These are phyloP conservation scores for Xylaria venustula DNA, from an alignment of 495 filamentous ascomycete species.

Conservation along the genomic window DNA sequence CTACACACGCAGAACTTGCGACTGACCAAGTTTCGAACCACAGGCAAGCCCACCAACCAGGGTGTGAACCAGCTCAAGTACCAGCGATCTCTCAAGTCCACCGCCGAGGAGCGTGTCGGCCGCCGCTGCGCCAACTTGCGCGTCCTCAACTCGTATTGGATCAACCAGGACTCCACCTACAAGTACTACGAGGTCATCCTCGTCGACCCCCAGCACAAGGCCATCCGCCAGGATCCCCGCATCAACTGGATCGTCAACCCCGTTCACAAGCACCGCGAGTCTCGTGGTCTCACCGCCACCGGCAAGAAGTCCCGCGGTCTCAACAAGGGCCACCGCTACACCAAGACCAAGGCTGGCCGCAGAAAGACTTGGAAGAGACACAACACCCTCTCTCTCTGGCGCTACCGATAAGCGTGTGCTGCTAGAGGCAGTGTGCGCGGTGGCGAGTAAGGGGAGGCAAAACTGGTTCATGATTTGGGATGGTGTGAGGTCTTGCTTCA, in stretches of 20 bases:
- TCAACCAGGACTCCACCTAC: conserved; percentile 99
- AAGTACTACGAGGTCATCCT: conserved; percentile 99
- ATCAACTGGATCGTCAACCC: conserved; percentile 99
- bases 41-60: conserved; percentile 99
- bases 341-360: conserved; percentile 91
- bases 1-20: neutral
- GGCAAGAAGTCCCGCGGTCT: conserved; percentile 99
- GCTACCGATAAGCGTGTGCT: conserved; percentile 60
- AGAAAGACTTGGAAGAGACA: conserved; percentile 99
- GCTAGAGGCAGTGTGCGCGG: conserved; percentile 10
- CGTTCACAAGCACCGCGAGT: conserved; percentile 99
- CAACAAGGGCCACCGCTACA: conserved; percentile 97
- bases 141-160: conserved; percentile 99
- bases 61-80: conserved; percentile 99
- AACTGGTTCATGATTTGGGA: conserved; percentile 26
- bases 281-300: conserved; percentile 91
- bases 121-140: conserved; percentile 97
- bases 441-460: conserved; percentile 15
- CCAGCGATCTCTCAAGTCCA: conserved; percentile 95
- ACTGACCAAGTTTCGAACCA: conserved; percentile 22
- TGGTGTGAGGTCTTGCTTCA: conserved; percentile 27
- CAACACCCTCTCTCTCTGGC: conserved; percentile 95
- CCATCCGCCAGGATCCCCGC: conserved; percentile 95
- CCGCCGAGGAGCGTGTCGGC: conserved; percentile 99
- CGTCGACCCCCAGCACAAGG: conserved; percentile 99